Conservation (phyloP, 441 rosid genomes). For the Pelargonium australe region DNA sequence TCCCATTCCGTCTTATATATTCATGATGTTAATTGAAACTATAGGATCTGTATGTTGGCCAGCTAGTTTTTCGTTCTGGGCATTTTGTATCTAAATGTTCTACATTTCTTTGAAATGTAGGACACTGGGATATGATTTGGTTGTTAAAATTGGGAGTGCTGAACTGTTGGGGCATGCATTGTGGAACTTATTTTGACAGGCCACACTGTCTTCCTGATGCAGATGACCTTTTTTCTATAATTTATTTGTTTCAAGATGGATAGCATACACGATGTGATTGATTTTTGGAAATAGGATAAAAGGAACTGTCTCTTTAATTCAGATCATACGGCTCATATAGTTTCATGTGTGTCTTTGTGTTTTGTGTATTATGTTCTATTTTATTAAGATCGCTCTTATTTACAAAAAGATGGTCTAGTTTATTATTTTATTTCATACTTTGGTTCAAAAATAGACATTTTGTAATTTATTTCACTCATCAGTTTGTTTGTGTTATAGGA, state of each 20-base stretch:
- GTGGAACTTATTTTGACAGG: no score
- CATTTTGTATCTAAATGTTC: no score
- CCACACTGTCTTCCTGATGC: background rate
- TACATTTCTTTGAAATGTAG: no score
- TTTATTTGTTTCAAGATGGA: background rate
- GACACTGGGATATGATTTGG: no score
- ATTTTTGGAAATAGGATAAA: background rate
- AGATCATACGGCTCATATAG: background rate
- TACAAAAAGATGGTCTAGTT: background rate
- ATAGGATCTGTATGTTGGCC: no score
- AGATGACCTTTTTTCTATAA: background rate
- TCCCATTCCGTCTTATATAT: no score
- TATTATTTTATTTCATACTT: background rate
- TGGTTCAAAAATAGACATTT: background rate
- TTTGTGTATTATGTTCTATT: background rate
- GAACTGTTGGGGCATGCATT: no score
- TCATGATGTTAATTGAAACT: no score
- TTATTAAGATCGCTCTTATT: background rate
- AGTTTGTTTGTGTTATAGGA: constrained; percentile 45
- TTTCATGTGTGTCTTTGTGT: background rate
- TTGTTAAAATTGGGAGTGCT: no score
- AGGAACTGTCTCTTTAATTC: background rate
- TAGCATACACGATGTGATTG: background rate
- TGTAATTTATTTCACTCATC: background rate
- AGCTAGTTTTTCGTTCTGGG: no score